Evolutionary conservation across 805 yeast genomes (phyloP).

Genomic region (Lachancea mirantina): DNA sequence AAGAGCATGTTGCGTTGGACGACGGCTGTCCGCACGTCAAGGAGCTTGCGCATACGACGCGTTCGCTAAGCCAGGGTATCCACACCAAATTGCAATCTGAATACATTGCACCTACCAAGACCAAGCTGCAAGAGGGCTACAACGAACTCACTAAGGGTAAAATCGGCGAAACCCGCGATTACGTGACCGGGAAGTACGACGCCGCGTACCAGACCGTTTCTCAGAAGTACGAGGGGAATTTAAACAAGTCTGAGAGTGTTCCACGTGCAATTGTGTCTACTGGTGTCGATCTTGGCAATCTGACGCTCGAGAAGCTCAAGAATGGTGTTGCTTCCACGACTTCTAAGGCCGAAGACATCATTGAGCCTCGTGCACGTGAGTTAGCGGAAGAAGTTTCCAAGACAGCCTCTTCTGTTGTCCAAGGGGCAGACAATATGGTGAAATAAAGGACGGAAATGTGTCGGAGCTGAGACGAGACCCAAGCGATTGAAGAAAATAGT

Average conservation of each 20-base stretch:
- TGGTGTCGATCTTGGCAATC: conserved; percentile 26
- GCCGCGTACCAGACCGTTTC: conserved; percentile 27
- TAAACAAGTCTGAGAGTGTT: conserved; percentile 24
- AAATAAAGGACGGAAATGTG: conserved; percentile 1
- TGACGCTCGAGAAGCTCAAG: conserved; percentile 25
- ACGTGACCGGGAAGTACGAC: conserved; percentile 20
- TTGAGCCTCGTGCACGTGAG: conserved; percentile 8
- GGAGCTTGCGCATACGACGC: conserved; percentile 26
- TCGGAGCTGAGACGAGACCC: too few species aligned
- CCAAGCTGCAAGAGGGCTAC: conserved; percentile 9
- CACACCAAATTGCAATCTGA: conserved; percentile 19
- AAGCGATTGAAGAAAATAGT: too few species aligned
- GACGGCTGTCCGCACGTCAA: conserved; percentile 22
- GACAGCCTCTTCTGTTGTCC: conserved; percentile 6
- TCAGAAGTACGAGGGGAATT: conserved; percentile 22
- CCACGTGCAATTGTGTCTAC: conserved; percentile 30
- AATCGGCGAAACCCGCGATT: conserved; percentile 17
- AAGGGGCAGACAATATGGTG: conserved; percentile 3
- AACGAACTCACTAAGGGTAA: conserved; percentile 17
- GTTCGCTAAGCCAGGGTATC: conserved; percentile 20
- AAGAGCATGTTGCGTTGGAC: conserved; percentile 1
- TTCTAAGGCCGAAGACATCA: conserved; percentile 9
- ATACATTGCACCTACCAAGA: conserved; percentile 20
- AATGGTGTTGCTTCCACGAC: conserved; percentile 8
- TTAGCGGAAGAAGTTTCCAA: conserved; percentile 6